Base-by-base conservation (phyloP, 2,329 filamentous ascomycete species). In the Pleomassaria siparia region DNA sequence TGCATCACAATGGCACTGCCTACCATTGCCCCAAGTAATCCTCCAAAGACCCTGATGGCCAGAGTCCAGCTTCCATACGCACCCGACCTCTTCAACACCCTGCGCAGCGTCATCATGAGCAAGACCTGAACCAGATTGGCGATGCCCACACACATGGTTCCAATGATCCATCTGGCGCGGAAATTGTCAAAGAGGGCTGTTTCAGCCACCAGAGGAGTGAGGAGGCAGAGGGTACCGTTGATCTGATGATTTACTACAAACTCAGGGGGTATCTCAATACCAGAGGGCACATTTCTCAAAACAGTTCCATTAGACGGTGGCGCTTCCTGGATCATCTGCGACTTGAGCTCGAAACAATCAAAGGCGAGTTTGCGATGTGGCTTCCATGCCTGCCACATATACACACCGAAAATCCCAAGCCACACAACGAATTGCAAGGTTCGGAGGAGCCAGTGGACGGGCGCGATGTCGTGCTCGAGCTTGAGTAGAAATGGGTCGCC, bases 391-490 rank as follows among this genome's bases (percentile, higher is more conserved):
- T 16, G 13, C 18, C 15, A 37, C 20, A 44, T 44, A 18, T 21
- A 44, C 13, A 25, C n/a, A 13, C 20, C 42, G 20, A 37, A 35
- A 13, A 37, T 36, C 5, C 11, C 30, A 22, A 24, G 12, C 42
- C 42, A 44, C 21, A 44, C n/a, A 4, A n/a, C 20, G 20, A 20
- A 21, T 28, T 44, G 42, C n/a, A 37, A 22, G 10, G 28, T 11
- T 13, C 30, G 42, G 2, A 44, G 22, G 4, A 26, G 20, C 42
- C 42, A 44, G 42, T 35, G 42, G 6, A 21, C 10, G 25, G 42
- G 30, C n/a, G 42, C 42, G 8, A 44, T 37, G 42, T 44, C 42
- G 32, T 44, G 42, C 20, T 44, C 29, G 29, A 44, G 42, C 21
- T 44, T 35, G 5, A 13, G 9, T 6, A 26, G 7, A 32, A 44